Percentiles rank a stretch among this genome's conserved stretches.
Conservation (phyloP, 805 yeast genomes). For the Metschnikowia matae region DNA sequence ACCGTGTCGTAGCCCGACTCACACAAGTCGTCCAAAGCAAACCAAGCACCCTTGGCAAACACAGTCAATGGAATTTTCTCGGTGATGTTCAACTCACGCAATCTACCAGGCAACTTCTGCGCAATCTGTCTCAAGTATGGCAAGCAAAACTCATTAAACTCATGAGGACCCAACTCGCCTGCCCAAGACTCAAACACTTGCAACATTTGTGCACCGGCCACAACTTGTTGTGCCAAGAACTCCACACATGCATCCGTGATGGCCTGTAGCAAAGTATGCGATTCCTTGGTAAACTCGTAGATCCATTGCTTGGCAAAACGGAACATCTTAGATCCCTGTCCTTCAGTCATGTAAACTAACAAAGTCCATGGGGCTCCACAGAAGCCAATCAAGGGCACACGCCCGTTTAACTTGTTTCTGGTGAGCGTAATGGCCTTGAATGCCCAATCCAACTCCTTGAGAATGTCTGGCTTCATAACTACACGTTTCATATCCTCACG, state of each 20-base stretch:
- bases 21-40: constrained; percentile 82
- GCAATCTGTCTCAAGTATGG: constrained; percentile 84
- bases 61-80: constrained; percentile 82
- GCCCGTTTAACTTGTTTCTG: constrained; percentile 78
- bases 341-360: constrained; percentile 95
- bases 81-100: constrained; percentile 63
- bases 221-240: constrained; percentile 88
- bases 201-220: constrained; percentile 97
- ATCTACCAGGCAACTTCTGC: constrained; percentile 59
- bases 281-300: constrained; percentile 67
- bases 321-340: constrained; percentile 91
- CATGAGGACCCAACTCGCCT: constrained; percentile 89
- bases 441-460: constrained; percentile 86
- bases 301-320: constrained; percentile 92
- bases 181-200: constrained; percentile 99
- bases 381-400: constrained; percentile 92
- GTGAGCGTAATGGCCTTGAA: constrained; percentile 89
- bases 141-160: constrained; percentile 81
- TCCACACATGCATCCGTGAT: constrained; percentile 87
- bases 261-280: constrained; percentile 67
- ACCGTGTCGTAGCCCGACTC: constrained; percentile 78
- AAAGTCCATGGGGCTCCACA: constrained; percentile 99
- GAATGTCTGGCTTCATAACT: constrained; percentile 63
- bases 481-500: constrained; percentile 63
- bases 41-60: constrained; percentile 97